These are phyloP conservation scores for Aspergillus ochraceoroseus DNA, from an alignment of 2,329 filamentous ascomycete genomes.

Conservation along the genomic window DNA sequence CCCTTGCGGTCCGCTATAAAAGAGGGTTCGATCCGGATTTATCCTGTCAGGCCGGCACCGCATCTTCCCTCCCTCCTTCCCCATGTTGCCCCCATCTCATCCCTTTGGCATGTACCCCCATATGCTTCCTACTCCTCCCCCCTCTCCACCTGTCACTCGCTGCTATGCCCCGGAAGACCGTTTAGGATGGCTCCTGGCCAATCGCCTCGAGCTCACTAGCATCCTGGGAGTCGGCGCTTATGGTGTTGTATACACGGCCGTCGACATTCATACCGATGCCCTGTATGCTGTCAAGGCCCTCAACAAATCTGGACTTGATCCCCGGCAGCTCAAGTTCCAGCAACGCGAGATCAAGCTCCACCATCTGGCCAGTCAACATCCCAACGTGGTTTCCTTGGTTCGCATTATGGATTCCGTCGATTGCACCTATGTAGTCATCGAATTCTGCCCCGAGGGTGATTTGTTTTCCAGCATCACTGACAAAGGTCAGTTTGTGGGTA, in stretches of 20 bases:
- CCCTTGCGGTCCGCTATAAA: conserved; percentile 8
- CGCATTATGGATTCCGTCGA: conserved; percentile 89
- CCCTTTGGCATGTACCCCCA: conserved; percentile 40
- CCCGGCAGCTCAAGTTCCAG: conserved; percentile 82
- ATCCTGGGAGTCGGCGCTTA: conserved; percentile 93
- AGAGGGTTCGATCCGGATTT: not conserved
- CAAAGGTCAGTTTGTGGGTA: conserved; percentile 84
- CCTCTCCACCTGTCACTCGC: conserved; percentile 43
- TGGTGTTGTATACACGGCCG: conserved; percentile 87
- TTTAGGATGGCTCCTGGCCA: conserved; percentile 76
- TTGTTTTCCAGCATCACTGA: conserved; percentile 97
- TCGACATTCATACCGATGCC: conserved; percentile 73
- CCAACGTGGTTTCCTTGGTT: conserved; percentile 87
- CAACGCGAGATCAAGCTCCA: conserved; percentile 89
- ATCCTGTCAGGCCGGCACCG: too few relatives aligned
- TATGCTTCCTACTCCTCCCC: conserved; percentile 46
- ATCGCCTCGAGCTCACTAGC: conserved; percentile 73
- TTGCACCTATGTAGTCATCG: conserved; percentile 92
- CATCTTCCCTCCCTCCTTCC: too few relatives aligned
- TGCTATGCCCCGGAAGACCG: conserved; percentile 73
- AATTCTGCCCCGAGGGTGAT: conserved; percentile 95
- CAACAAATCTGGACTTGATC: conserved; percentile 88
- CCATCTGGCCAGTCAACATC: conserved; percentile 79
- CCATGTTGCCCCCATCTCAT: conserved; percentile 21
- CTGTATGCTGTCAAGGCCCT: conserved; percentile 95